Evolutionary conservation across 164 flowering plant species (phyloP).

Genomic region (Vitis riparia): DNA sequence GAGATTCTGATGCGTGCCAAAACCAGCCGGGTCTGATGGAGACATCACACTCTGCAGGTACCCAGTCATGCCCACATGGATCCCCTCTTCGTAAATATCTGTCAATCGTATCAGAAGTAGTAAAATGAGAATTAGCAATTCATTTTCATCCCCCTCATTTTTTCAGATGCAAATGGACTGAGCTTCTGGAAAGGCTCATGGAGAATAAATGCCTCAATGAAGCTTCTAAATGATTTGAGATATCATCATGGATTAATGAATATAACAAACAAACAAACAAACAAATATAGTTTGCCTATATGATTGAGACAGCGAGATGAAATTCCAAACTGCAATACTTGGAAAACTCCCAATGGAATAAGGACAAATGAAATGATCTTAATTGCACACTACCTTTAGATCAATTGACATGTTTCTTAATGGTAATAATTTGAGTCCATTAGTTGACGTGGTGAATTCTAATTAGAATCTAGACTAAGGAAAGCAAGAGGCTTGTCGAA

Average conservation of each 20-base stretch:
- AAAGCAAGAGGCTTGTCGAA: too few species aligned
- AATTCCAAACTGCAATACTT: neutral
- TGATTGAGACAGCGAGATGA: neutral
- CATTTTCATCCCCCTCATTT: neutral
- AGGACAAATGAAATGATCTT: too few species aligned
- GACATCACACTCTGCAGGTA: conserved; percentile 96
- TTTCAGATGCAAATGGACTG: neutral
- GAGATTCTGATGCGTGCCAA: conserved; percentile 86
- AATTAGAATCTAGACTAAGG: too few species aligned
- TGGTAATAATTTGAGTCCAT: too few species aligned
- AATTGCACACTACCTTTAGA: too few species aligned
- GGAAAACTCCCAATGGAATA: neutral
- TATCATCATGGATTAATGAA: neutral
- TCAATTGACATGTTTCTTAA: too few species aligned
- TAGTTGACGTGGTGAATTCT: too few species aligned
- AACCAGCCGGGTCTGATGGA: conserved; percentile 99
- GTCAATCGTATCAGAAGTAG: neutral
- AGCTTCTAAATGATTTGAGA: neutral
- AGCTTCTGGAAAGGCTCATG: neutral
- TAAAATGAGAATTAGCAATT: neutral
- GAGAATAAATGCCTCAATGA: neutral
- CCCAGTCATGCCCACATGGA: conserved; percentile 82
- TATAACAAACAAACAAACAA: neutral
- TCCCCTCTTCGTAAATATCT: conserved; percentile 80
- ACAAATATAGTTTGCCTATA: neutral